Evolutionary conservation across 75 land plant species (phyloP).

Genomic region (Cryptomeria japonica): DNA sequence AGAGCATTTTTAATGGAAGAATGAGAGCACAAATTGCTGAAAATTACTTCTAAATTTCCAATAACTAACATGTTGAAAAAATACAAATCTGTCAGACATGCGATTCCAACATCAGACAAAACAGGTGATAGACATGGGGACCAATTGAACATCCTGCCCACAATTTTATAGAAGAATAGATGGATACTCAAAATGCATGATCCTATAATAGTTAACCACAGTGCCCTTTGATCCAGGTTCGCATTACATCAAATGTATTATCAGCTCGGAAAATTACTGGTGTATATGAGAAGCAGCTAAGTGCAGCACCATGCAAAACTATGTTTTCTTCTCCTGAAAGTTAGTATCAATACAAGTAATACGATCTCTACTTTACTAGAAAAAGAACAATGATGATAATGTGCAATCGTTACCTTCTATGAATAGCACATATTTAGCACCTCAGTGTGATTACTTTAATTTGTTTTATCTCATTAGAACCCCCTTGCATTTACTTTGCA

Average conservation of each 20-base stretch:
- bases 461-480: background rate
- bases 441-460: background rate
- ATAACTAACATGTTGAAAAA: conserved; percentile 2
- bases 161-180: background rate
- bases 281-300: background rate
- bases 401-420: background rate
- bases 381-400: background rate
- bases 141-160: background rate
- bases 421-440: background rate
- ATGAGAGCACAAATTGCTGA: background rate
- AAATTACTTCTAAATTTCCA: background rate
- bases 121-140: background rate
- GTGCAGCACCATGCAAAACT: conserved; percentile 1
- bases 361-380: background rate
- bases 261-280: background rate
- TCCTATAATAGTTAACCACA: background rate
- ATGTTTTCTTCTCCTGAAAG: background rate
- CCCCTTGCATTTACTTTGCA: background rate
- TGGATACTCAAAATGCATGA: background rate
- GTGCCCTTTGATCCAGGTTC: conserved; percentile 4
- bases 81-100: background rate
- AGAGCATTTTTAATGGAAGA: conserved; percentile 1
- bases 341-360: conserved; percentile 4
- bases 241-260: background rate
- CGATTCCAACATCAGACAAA: background rate